Evolutionary conservation across 2,329 filamentous ascomycete species (phyloP).

Genomic region (Ophiostoma montium): DNA sequence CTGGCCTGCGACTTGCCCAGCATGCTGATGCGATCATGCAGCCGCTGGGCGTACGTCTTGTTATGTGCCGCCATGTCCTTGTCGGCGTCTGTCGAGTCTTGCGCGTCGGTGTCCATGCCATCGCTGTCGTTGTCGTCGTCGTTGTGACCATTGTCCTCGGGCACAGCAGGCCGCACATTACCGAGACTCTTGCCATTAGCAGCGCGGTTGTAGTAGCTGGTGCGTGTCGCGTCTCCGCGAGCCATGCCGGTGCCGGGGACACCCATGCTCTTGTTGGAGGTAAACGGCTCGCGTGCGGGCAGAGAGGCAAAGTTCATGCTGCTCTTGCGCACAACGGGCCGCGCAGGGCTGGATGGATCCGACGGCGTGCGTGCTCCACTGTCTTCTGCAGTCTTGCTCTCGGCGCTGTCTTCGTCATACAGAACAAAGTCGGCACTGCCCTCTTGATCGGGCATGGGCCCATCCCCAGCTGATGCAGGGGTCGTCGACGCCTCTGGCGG

Average conservation of each 20-base stretch:
- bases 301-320: slow-evolving; percentile 90
- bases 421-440: neutral
- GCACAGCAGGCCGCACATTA: slow-evolving; percentile 20
- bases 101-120: slow-evolving; percentile 34
- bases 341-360: slow-evolving; percentile 58
- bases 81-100: slow-evolving; percentile 25
- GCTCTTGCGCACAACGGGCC: slow-evolving; percentile 75
- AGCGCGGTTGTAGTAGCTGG: slow-evolving; percentile 59
- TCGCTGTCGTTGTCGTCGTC: slow-evolving; percentile 30
- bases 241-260: slow-evolving; percentile 38
- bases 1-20: slow-evolving; percentile 43
- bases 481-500: slow-evolving; percentile 5
- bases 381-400: neutral
- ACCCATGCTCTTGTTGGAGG: slow-evolving; percentile 70
- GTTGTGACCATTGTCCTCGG: slow-evolving; percentile 27
- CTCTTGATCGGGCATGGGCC: neutral
- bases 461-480: slow-evolving; percentile 1
- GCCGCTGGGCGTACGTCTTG: slow-evolving; percentile 83
- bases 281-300: slow-evolving; percentile 77
- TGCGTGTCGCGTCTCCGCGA: slow-evolving; percentile 60
- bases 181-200: slow-evolving; percentile 63
- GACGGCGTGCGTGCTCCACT: slow-evolving; percentile 28
- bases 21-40: slow-evolving; percentile 84
- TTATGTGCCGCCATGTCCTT: slow-evolving; percentile 47
- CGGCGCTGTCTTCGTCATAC: neutral